These are phyloP conservation scores for Aplosporella prunicola DNA, from an alignment of 2,329 filamentous ascomycete species.

Conservation along the genomic window DNA sequence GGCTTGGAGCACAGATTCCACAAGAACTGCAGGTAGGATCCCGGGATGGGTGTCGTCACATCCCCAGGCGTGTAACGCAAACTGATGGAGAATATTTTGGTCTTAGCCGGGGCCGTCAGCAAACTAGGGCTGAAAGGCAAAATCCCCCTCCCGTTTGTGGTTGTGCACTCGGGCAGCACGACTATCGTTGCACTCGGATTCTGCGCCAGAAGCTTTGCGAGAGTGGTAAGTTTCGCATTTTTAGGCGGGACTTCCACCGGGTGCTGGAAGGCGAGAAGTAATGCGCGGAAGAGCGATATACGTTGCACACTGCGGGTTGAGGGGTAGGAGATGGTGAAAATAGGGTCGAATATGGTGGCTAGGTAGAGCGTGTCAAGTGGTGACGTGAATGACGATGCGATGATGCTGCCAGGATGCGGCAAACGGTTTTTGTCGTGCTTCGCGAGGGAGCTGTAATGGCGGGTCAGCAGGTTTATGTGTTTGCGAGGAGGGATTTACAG, in stretches of 20 bases:
- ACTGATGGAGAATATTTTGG: slow-evolving; percentile 82
- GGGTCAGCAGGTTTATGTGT: slow-evolving; percentile 3
- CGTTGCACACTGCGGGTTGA: slow-evolving; percentile 61
- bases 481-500: slow-evolving; percentile 17
- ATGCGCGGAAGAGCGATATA: slow-evolving; percentile 67
- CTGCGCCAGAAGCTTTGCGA: slow-evolving; percentile 47
- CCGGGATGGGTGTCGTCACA: slow-evolving; percentile 81
- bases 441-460: slow-evolving; percentile 47
- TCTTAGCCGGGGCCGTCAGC: slow-evolving; percentile 53
- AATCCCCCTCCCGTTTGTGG: slow-evolving; percentile 86
- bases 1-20: slow-evolving; percentile 80
- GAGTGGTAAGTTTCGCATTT: slow-evolving; percentile 24
- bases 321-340: slow-evolving; percentile 84
- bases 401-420: slow-evolving; percentile 69
- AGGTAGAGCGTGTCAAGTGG: slow-evolving; percentile 91
- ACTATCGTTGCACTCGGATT: slow-evolving; percentile 70
- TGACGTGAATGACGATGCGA: slow-evolving; percentile 84
- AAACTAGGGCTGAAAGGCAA: slow-evolving; percentile 73
- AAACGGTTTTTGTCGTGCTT: slow-evolving; percentile 62
- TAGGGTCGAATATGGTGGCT: slow-evolving; percentile 88
- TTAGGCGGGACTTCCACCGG: slow-evolving; percentile 34
- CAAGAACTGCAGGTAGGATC: slow-evolving; percentile 61
- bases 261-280: slow-evolving; percentile 60
- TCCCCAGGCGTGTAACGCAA: slow-evolving; percentile 82
- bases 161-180: slow-evolving; percentile 88